A percentile compares a stretch with the other conserved stretches of the same genome.
Conservation (phyloP, 257 asterid species). For the Solanum chiquidenum region DNA sequence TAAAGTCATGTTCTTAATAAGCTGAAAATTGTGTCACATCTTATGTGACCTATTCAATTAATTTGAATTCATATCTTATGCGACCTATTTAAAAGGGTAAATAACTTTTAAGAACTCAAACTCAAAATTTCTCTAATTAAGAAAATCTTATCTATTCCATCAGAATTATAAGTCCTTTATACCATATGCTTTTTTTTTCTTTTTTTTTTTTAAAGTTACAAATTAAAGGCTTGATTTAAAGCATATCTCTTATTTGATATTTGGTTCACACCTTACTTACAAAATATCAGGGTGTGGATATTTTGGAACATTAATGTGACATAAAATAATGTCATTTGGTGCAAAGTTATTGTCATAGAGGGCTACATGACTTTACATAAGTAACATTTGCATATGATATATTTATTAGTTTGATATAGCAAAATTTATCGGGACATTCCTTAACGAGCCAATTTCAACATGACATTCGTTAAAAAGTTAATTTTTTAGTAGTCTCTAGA, state of each 20-base stretch:
- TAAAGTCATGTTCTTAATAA: background rate
- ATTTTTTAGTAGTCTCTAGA: background rate
- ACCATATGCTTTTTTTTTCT: fast-evolving
- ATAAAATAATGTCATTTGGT: background rate
- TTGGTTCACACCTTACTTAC: background rate
- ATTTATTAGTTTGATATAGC: background rate
- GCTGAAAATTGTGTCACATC: too few species aligned
- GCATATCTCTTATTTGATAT: background rate
- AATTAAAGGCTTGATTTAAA: background rate
- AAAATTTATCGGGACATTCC: background rate
- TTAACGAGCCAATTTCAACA: background rate
- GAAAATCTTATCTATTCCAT: background rate
- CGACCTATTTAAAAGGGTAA: too few species aligned
- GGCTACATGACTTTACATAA: background rate
- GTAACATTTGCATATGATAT: background rate
- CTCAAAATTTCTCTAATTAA: background rate
- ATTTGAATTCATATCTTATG: too few species aligned
- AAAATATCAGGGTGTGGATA: background rate
- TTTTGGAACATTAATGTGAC: background rate
- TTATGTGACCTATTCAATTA: too few species aligned
- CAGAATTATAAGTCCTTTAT: too few species aligned
- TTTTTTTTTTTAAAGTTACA: too few species aligned
- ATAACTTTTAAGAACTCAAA: too few species aligned
- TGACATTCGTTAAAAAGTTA: background rate
- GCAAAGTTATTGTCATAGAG: background rate